Percentiles rank a stretch among this genome's conserved stretches.
phyloP scores from a whole-genome alignment of 1,139 yeast genomes.

The Suhomyces choctaworum region DNA sequence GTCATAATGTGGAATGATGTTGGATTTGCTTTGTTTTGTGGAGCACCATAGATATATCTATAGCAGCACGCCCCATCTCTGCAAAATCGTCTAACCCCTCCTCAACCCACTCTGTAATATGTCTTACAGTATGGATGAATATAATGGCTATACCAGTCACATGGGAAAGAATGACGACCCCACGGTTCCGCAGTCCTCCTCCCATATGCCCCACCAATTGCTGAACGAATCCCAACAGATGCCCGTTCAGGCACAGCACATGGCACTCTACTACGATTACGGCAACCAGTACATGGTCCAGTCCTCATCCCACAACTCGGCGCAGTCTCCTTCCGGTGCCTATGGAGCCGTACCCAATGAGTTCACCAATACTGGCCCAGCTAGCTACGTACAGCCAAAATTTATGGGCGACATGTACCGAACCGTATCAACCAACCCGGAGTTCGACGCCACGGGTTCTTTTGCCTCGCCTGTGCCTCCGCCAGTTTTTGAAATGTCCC shows the following conservation, averaged over 20 bases:
- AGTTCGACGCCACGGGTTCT: slow-evolving; percentile 3
- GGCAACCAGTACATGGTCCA: slow-evolving; percentile 4
- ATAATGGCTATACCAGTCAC: slow-evolving; percentile 23
- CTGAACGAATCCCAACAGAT: background rate
- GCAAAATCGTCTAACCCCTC: background rate
- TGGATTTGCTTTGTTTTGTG: slow-evolving; percentile 3
- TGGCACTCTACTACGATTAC: slow-evolving; percentile 1
- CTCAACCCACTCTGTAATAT: slow-evolving; percentile 12
- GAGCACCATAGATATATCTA: slow-evolving; percentile 6
- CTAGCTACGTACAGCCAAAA: slow-evolving; percentile 5
- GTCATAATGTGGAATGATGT: slow-evolving; percentile 7
- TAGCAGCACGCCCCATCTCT: background rate
- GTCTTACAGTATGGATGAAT: slow-evolving; percentile 36
- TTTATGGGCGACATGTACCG: slow-evolving; percentile 8
- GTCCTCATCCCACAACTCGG: slow-evolving; percentile 1
- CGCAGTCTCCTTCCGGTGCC: background rate
- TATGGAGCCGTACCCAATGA: background rate
- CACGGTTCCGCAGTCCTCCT: no score
- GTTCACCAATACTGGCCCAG: slow-evolving; percentile 3
- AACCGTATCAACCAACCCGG: slow-evolving; percentile 6
- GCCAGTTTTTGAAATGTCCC: slow-evolving; percentile 5
- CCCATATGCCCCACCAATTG: background rate
- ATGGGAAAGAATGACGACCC: slow-evolving; percentile 1
- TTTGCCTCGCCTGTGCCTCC: slow-evolving; percentile 5
- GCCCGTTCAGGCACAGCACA: background rate